Evolutionary conservation across 2,329 filamentous ascomycete species (phyloP), one percentile per base, ranked within the genome.

Genomic region (Mariannaea elegans): DNA sequence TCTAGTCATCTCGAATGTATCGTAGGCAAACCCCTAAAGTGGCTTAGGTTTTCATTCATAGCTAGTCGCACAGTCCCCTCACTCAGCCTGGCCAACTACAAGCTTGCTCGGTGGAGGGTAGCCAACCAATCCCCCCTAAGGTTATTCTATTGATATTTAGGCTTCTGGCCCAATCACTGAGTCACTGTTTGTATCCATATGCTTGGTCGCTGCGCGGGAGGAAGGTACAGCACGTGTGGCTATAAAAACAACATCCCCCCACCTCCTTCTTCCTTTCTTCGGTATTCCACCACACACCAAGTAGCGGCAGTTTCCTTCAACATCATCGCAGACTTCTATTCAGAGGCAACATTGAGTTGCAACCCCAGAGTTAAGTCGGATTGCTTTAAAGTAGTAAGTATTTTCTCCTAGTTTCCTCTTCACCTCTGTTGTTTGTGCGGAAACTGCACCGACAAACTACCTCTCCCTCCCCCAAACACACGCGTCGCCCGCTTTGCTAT

Each of bases 261-360:
- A 56, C 16, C 31, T 51, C 55, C 49, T 38, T 39, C 32, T 29
- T 59, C 13, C 19, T 39, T 46, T 47, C 54, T 54, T 49, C 51
- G n/a, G n/a, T n/a, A n/a, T 38, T 52, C 52, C 54, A 45, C 50
- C 29, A 55, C 51, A 44, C 44, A 51, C 54, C 44, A 7, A 7
- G 27, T 7, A 12, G 12, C 27, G 12, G 7, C 27, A 31, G 27
- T 18, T 41, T 42, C 21, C 45, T 38, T 10, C 21, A 39, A 61
- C 36, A 27, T 52, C 18, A 39, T 42, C 59, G 32, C 14, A 4
- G 19, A 23, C 31, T 38, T 45, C 31, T 29, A 29, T 31, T 31
- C 39, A 62, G 56, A 57, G 58, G 48, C 53, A 66, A 23, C 63
- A 27, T 56, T n/a, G 49, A 59, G 63, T 56, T 65, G 58, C 57